These are phyloP conservation scores for Noccaea caerulescens DNA, from an alignment of 345 rosid species.

Conservation along the genomic window DNA sequence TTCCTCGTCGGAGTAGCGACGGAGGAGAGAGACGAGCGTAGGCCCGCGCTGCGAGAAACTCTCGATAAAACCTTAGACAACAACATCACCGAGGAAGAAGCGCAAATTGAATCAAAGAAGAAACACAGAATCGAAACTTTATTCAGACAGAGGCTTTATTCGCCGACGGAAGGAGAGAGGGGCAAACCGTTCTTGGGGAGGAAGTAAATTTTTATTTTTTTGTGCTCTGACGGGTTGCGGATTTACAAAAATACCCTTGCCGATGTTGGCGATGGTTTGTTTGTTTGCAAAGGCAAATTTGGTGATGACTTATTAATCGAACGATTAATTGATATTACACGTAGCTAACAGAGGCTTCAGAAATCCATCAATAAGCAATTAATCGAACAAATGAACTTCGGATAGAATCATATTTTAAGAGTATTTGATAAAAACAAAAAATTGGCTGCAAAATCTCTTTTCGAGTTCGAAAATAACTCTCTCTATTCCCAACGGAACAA, in stretches of 20 bases:
- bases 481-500: no score
- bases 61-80: conserved; percentile 59
- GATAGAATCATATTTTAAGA: no score
- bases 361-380: no score
- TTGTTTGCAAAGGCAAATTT: no score
- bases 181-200: conserved; percentile 41
- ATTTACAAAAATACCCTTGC: conserved; percentile 47
- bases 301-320: no score
- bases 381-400: no score
- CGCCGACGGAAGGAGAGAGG: not conserved
- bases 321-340: no score
- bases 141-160: not conserved
- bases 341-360: no score
- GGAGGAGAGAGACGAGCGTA: conserved; percentile 53
- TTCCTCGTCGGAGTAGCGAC: conserved; percentile 46
- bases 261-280: not conserved
- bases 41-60: conserved; percentile 53
- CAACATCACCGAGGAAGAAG: conserved; percentile 47
- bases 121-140: conserved; percentile 11
- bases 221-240: not conserved
- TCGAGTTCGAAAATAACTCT: no score
- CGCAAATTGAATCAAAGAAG: conserved; percentile 5
- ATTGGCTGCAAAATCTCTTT: no score
- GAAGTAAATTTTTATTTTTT: conserved; percentile 28
- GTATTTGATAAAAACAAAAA: no score